These are phyloP conservation scores for Colletotrichum kahawae DNA, from an alignment of 2,329 filamentous ascomycete genomes.

Conservation along the genomic window DNA sequence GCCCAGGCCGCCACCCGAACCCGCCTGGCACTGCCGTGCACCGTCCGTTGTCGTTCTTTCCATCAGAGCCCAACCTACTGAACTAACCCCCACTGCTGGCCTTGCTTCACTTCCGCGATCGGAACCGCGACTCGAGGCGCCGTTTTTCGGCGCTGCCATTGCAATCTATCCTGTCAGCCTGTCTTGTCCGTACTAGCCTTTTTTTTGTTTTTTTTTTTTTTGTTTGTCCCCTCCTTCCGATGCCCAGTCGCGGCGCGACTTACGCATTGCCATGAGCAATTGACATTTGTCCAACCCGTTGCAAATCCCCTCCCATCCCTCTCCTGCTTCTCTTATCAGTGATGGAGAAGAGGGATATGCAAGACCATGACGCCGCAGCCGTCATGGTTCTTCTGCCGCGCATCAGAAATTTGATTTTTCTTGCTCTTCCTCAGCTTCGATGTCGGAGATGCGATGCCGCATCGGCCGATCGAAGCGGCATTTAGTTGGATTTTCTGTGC, in stretches of 20 bases:
- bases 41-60: background rate
- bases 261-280: conserved; percentile 21
- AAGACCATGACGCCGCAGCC: conserved; percentile 1
- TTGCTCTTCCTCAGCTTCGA: background rate
- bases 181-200: background rate
- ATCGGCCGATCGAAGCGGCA: conserved; percentile 1
- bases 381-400: background rate
- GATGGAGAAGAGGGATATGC: conserved; percentile 5
- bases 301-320: background rate
- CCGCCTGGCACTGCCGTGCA: background rate
- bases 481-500: background rate
- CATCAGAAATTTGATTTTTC: background rate
- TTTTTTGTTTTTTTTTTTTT: background rate
- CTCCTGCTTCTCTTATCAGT: conserved; percentile 5
- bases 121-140: conserved; percentile 14
- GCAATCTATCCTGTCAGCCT: background rate
- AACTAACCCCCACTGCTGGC: background rate
- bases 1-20: background rate
- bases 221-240: background rate
- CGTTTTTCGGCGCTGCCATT: background rate
- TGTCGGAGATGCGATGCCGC: background rate
- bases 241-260: background rate
- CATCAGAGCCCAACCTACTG: background rate
- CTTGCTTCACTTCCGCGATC: conserved; percentile 5
- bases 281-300: conserved; percentile 11